These are phyloP conservation scores for Rhizophora mangle DNA, from an alignment of 345 rosid genomes.

Conservation along the genomic window DNA sequence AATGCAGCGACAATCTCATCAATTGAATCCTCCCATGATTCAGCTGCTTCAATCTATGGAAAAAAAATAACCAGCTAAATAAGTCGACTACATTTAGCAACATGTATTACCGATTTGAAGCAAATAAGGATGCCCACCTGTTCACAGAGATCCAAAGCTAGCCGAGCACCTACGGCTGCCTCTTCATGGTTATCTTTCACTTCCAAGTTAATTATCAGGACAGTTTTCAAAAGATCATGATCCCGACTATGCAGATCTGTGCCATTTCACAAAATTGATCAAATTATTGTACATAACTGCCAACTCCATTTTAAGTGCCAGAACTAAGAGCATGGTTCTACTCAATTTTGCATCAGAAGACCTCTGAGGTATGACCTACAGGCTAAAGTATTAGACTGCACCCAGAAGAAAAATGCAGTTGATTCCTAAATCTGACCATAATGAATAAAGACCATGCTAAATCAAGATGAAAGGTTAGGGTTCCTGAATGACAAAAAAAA, in stretches of 20 bases:
- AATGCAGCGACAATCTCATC: constrained; percentile 70
- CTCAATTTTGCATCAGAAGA: no score
- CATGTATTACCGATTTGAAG: neutral
- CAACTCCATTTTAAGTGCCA: neutral
- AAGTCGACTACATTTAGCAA: neutral
- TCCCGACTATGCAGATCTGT: constrained; percentile 88
- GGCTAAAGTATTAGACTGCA: no score
- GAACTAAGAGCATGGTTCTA: no score
- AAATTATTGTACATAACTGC: neutral
- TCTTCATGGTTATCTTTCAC: constrained; percentile 98
- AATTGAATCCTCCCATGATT: constrained; percentile 82
- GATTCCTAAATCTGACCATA: no score
- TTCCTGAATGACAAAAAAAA: no score
- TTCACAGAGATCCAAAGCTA: constrained; percentile 79
- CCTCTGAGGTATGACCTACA: no score
- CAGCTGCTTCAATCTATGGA: constrained; percentile 68
- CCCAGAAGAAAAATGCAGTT: no score
- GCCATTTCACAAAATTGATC: constrained; percentile 1
- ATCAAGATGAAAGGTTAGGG: no score
- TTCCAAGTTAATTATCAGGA: constrained; percentile 85
- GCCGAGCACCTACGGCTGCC: constrained; percentile 87
- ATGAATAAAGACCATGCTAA: no score
- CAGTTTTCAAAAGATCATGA: constrained; percentile 60
- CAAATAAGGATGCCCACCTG: constrained; percentile 43
- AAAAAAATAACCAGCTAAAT: neutral